phyloP scores from a whole-genome alignment of 2,329 filamentous ascomycete genomes.

The Colletotrichum sp. region DNA sequence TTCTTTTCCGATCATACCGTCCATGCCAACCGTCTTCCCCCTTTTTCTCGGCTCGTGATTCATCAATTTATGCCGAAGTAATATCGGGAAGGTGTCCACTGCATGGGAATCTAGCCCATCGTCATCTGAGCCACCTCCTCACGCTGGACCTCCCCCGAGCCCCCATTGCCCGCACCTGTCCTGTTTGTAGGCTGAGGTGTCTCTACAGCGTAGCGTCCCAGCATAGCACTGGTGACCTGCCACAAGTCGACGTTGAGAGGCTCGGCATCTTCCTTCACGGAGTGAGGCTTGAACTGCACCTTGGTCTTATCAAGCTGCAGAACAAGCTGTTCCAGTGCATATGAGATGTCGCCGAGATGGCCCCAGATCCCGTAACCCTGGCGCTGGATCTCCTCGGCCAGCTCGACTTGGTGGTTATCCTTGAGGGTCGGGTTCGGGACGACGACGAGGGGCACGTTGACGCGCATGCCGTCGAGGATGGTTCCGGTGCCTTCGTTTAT shows the following conservation, averaged over 20 bases:
- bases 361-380: slow-evolving; percentile 74
- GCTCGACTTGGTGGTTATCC: slow-evolving; percentile 89
- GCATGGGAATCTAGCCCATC: slow-evolving; percentile 37
- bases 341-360: slow-evolving; percentile 18
- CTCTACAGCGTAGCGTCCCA: slow-evolving; percentile 3
- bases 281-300: slow-evolving; percentile 10
- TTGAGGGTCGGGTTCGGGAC: slow-evolving; percentile 85
- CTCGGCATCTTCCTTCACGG: background rate
- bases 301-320: slow-evolving; percentile 18
- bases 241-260: slow-evolving; percentile 12
- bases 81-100: background rate
- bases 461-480: slow-evolving; percentile 80
- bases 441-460: slow-evolving; percentile 80
- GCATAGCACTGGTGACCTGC: slow-evolving; percentile 18
- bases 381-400: slow-evolving; percentile 76
- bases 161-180: background rate
- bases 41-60: background rate
- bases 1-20: background rate
- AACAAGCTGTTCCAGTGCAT: slow-evolving; percentile 18
- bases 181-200: background rate
- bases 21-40: background rate
- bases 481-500: slow-evolving; percentile 76
- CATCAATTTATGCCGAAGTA: background rate
- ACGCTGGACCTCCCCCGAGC: slow-evolving; percentile 29
- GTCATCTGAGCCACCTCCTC: slow-evolving; percentile 43